A percentile compares a stretch with the other conserved stretches of the same genome.
Evolutionary conservation across 225 moss, liverwort and hornwort genomes (phyloP).

Genomic region (Physcomitrellopsis africana): DNA sequence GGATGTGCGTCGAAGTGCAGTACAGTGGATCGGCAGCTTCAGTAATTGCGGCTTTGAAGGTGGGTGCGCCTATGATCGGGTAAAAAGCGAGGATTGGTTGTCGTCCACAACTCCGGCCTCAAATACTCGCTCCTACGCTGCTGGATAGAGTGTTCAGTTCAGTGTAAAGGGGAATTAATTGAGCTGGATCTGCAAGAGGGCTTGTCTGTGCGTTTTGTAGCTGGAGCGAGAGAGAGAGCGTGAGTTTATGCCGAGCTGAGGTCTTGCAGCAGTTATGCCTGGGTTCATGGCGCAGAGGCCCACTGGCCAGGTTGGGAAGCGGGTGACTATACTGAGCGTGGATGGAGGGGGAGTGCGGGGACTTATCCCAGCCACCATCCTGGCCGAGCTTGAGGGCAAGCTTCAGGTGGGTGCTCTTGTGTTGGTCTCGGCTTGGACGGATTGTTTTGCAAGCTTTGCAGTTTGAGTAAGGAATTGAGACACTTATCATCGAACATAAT

Average conservation of each 20-base stretch:
- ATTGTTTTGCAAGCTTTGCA: neutral
- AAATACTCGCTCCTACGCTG: neutral
- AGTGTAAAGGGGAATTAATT: neutral
- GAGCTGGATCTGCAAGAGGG: neutral
- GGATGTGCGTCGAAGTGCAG: neutral
- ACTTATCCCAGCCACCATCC: slow-evolving; percentile 63
- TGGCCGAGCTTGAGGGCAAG: slow-evolving; percentile 62
- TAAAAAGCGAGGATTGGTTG: neutral
- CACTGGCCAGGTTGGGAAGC: slow-evolving; percentile 50
- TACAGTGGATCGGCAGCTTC: neutral
- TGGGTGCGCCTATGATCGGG: neutral
- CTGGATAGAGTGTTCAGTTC: neutral
- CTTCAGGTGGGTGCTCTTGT: slow-evolving; percentile 47
- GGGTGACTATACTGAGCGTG: slow-evolving; percentile 60
- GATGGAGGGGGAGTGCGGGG: slow-evolving; percentile 68
- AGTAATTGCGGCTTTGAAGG: neutral
- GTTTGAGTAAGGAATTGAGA: neutral
- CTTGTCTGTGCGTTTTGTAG: neutral
- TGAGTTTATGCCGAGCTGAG: neutral
- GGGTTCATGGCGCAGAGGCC: slow-evolving; percentile 49
- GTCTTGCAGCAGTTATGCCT: slow-evolving; percentile 30
- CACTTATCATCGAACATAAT: too few relatives aligned
- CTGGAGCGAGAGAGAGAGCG: neutral
- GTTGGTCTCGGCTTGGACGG: too few relatives aligned
- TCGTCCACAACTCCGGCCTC: neutral